These are phyloP conservation scores for Rugonectria rugulosa DNA, from an alignment of 2,329 filamentous ascomycete species.

Conservation along the genomic window DNA sequence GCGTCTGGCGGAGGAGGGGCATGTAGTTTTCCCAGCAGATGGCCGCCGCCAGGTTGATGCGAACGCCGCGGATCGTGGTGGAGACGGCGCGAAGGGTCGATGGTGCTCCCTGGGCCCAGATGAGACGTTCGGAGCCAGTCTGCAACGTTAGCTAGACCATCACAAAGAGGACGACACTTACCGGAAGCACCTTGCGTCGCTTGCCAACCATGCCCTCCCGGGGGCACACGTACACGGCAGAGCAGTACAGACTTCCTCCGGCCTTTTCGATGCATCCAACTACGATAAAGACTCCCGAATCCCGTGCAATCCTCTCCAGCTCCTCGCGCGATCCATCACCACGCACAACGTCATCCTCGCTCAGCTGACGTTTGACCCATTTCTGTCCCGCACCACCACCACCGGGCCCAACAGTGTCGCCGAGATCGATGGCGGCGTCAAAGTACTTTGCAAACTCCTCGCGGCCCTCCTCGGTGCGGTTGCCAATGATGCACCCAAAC, in stretches of 20 bases:
- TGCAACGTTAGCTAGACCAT: slow-evolving; percentile 35
- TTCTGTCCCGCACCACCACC: slow-evolving; percentile 73
- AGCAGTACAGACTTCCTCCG: slow-evolving; percentile 85
- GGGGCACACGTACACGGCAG: slow-evolving; percentile 83
- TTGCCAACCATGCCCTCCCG: slow-evolving; percentile 78
- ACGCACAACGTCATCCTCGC: slow-evolving; percentile 43
- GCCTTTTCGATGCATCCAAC: slow-evolving; percentile 81
- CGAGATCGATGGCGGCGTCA: slow-evolving; percentile 79
- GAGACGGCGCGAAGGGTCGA: slow-evolving; percentile 80
- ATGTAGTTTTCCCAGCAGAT: slow-evolving; percentile 99
- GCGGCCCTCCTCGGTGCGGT: slow-evolving; percentile 71
- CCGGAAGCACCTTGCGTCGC: slow-evolving; percentile 90
- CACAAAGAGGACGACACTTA: slow-evolving; percentile 50
- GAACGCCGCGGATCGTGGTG: slow-evolving; percentile 79
- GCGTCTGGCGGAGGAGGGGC: slow-evolving; percentile 82
- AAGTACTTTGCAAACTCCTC: slow-evolving; percentile 88
- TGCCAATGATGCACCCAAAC: slow-evolving; percentile 80
- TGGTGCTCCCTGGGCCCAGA: slow-evolving; percentile 88
- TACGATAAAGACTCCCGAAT: slow-evolving; percentile 84
- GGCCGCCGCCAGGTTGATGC: slow-evolving; percentile 81
- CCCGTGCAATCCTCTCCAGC: slow-evolving; percentile 76
- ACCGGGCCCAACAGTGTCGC: slow-evolving; percentile 70
- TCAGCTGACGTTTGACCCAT: slow-evolving; percentile 72
- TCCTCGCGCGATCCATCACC: slow-evolving; percentile 76
- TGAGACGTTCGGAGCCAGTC: slow-evolving; percentile 81